Evolutionary conservation across 1,284 basidiomycete species (phyloP).

Genomic region (Cryptococcus maquisensis): DNA sequence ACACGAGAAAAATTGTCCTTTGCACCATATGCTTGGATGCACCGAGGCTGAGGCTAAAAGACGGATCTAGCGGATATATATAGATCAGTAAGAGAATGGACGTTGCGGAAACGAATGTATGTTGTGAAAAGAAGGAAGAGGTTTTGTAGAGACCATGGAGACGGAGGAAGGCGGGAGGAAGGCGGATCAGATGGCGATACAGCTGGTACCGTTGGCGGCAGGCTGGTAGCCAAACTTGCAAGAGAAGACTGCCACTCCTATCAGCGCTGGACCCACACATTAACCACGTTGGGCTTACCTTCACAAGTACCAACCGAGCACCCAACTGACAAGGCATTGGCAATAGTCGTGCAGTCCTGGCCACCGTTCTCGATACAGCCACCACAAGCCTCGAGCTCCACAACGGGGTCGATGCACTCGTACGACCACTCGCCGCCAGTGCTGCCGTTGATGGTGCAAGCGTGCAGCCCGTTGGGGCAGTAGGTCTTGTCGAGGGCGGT

Average conservation of each 20-base stretch:
- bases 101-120: no score
- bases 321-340: slow-evolving; percentile 62
- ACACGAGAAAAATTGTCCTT: neutral
- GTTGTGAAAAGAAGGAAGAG: no score
- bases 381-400: slow-evolving; percentile 57
- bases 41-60: neutral
- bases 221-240: slow-evolving; percentile 56
- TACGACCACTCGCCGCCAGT: slow-evolving; percentile 35
- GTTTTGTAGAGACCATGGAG: neutral
- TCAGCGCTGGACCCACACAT: slow-evolving; percentile 5
- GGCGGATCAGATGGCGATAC: slow-evolving; percentile 52
- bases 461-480: slow-evolving; percentile 37
- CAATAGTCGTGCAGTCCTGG: slow-evolving; percentile 65
- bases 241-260: slow-evolving; percentile 54
- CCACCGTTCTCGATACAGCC: slow-evolving; percentile 66
- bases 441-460: slow-evolving; percentile 28
- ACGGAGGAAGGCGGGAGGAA: neutral
- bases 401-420: slow-evolving; percentile 49
- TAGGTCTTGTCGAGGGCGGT: slow-evolving; percentile 36
- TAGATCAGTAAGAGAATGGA: no score
- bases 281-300: slow-evolving; percentile 50
- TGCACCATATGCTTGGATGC: neutral
- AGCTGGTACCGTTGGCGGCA: slow-evolving; percentile 55
- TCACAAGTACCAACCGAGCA: slow-evolving; percentile 60
- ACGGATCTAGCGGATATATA: neutral